Evolutionary conservation across 1,284 basidiomycete species (phyloP).

Genomic region (Sporisorium sorghi): DNA sequence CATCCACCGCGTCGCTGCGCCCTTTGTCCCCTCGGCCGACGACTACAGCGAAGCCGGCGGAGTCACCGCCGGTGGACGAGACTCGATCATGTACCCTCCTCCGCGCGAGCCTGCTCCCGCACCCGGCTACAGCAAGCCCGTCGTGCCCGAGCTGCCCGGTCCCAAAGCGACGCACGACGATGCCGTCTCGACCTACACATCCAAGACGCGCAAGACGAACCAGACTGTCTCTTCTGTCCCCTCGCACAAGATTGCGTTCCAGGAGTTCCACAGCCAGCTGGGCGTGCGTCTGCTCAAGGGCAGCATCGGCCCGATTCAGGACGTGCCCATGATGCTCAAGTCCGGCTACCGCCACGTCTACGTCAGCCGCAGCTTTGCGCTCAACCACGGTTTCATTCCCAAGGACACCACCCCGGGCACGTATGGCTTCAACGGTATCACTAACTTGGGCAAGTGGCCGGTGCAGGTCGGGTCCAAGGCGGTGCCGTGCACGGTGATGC

Average conservation of each 20-base stretch:
- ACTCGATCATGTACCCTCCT: constrained; percentile 68
- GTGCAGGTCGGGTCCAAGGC: constrained; percentile 72
- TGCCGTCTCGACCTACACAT: constrained; percentile 51
- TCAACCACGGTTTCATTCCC: constrained; percentile 88
- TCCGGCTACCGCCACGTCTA: constrained; percentile 94
- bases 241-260: constrained; percentile 68
- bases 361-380: constrained; percentile 91
- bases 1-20: constrained; percentile 65
- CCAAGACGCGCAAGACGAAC: constrained; percentile 60
- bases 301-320: constrained; percentile 86
- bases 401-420: constrained; percentile 75
- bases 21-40: constrained; percentile 60
- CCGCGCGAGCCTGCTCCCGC: constrained; percentile 55
- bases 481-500: constrained; percentile 72
- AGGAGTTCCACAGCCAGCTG: constrained; percentile 69
- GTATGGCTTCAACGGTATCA: constrained; percentile 83
- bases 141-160: constrained; percentile 47
- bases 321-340: constrained; percentile 83
- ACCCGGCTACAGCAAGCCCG: constrained; percentile 60
- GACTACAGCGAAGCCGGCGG: constrained; percentile 66
- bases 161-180: constrained; percentile 42
- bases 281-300: constrained; percentile 93
- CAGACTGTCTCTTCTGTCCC: constrained; percentile 47
- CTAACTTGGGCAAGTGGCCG: constrained; percentile 72
- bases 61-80: constrained; percentile 65